These are phyloP conservation scores for Globisporangium spinosum DNA, from an alignment of 352 stramenopile species.

Conservation along the genomic window DNA sequence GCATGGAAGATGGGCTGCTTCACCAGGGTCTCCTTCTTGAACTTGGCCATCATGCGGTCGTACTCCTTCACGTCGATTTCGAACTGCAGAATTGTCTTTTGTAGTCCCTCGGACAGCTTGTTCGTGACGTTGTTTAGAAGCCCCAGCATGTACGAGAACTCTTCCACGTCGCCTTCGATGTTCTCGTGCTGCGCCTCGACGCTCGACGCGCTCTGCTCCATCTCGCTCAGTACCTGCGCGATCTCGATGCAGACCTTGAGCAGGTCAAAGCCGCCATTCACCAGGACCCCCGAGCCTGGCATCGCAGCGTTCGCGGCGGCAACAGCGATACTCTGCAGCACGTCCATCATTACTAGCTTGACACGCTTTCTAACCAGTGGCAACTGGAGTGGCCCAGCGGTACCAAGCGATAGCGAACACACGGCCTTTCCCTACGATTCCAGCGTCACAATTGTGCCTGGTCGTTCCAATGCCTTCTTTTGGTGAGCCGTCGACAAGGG, in stretches of 20 bases:
- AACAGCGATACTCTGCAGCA: conserved; percentile 1
- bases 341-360: background rate
- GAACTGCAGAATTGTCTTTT: background rate
- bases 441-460: too few relatives aligned
- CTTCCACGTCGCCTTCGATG: background rate
- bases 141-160: background rate
- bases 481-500: too few relatives aligned
- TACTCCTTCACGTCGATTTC: background rate
- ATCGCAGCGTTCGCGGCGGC: background rate
- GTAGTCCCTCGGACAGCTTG: background rate
- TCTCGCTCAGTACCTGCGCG: too few relatives aligned
- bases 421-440: too few relatives aligned
- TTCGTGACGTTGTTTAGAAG: too few relatives aligned
- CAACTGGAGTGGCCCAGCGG: too few relatives aligned
- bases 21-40: background rate
- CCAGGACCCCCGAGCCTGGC: background rate
- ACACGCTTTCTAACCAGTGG: too few relatives aligned
- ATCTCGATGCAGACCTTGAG: too few relatives aligned
- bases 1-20: background rate
- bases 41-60: background rate
- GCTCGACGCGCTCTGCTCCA: background rate
- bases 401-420: too few relatives aligned
- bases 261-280: background rate
- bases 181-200: background rate
- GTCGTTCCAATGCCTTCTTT: too few relatives aligned